Percentiles rank a stretch among this genome's conserved stretches.
Evolutionary conservation across 1,284 basidiomycete species (phyloP).

Genomic region (Fomes fomentarius): DNA sequence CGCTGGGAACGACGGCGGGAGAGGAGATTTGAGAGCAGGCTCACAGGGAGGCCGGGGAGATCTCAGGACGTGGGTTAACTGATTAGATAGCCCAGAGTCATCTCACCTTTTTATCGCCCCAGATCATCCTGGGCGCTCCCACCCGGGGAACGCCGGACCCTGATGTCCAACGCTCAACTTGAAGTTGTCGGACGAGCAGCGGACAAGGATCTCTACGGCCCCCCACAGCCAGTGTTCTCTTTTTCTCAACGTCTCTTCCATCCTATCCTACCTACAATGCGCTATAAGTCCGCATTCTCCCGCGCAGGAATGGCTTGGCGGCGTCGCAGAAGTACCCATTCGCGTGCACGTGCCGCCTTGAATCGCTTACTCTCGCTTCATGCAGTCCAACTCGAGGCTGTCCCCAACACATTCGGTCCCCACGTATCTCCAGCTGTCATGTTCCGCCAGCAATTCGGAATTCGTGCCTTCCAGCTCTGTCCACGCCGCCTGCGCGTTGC

Average conservation of each 20-base stretch:
- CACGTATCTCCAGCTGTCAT: constrained; percentile 17
- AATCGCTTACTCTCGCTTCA: background rate
- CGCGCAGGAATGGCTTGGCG: background rate
- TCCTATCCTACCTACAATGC: no score
- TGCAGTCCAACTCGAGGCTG: no score
- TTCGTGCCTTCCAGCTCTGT: constrained; percentile 13
- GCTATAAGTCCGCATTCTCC: background rate
- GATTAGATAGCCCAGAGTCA: constrained; percentile 35
- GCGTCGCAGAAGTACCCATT: no score
- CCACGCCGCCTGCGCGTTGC: constrained; percentile 18
- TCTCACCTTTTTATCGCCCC: constrained; percentile 25
- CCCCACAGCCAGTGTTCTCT: no score
- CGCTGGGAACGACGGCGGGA: constrained; percentile 22
- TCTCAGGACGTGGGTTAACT: constrained; percentile 29
- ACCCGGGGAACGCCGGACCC: no score
- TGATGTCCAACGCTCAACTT: background rate
- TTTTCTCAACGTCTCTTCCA: no score
- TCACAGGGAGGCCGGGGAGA: constrained; percentile 19
- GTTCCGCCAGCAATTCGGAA: constrained; percentile 19
- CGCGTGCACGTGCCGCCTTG: background rate
- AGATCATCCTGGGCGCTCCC: constrained; percentile 21
- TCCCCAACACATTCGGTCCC: background rate
- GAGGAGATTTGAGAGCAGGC: constrained; percentile 20
- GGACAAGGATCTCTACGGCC: no score
- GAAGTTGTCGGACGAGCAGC: no score